Base-by-base conservation (phyloP, 2,329 filamentous ascomycete species). In the Fusarium denticulatum region DNA sequence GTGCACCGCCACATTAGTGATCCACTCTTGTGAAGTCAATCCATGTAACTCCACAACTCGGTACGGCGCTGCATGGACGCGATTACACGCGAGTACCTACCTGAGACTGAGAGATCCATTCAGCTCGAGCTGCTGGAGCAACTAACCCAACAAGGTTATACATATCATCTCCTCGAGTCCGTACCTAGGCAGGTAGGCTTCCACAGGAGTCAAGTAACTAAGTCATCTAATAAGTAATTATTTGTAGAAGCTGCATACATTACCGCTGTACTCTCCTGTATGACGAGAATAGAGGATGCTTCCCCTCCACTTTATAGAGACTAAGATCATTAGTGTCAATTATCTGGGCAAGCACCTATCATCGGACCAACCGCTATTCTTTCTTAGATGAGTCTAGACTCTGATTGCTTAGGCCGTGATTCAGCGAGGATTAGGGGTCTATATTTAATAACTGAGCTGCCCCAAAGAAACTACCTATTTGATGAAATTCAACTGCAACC, bases 1-100 rank as follows among this genome's bases (percentile, higher is more conserved):
- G 56, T 40, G 56, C 66, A 71, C 75, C 63, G 74, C 75, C 71
- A 74, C 68, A 62, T 22, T 30, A 7, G 18, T 28, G 18, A 22
- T 14, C n/a, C 20, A 50, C 40, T 49, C n/a, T 13, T 4, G 11
- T 45, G 24, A 26, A 26, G 26, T 30, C 15, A 30, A 22, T 24
- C 32, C 24, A 42, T 32, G 30, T 28, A 20, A 52, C 57, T 47
- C 39, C 57, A 62, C 62, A n/a, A 30, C 42, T 58, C 50, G 37
- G 36, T 55, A 55, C 24, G 16, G 53, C 12, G 40, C 28, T 34
- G 24, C 39, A 30, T 36, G 32, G 50, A 30, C 20, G 34, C 24
- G 34, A 40, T n/a, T 28, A 28, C 50, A 55, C 20, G 34, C 46
- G 46, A 57, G 32, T 46, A 45, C 15, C 40, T 43, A 24, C 10